Percentiles rank a stretch among this genome's conserved stretches.
phyloP scores from a whole-genome alignment of 1,284 basidiomycete genomes.

The Moesziomyces antarcticus region DNA sequence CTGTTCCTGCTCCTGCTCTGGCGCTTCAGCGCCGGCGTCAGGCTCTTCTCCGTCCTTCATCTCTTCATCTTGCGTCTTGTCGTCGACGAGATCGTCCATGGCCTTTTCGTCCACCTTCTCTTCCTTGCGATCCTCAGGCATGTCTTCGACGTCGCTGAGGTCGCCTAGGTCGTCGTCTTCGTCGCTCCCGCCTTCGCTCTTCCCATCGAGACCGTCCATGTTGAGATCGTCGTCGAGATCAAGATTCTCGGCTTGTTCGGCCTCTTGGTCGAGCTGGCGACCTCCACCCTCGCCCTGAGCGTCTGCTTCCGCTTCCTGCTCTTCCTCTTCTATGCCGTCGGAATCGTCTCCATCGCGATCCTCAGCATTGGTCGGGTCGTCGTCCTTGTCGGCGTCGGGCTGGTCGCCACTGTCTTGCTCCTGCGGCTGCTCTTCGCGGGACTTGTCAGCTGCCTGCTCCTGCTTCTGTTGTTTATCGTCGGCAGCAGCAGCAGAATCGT shows the following conservation, averaged over 20 bases:
- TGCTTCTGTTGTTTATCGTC: constrained; percentile 70
- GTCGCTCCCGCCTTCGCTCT: constrained; percentile 63
- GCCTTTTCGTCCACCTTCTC: constrained; percentile 30
- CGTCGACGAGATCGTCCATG: constrained; percentile 43
- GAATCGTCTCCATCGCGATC: constrained; percentile 58
- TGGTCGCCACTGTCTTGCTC: constrained; percentile 23
- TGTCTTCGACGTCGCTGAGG: constrained; percentile 78
- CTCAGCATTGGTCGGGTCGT: constrained; percentile 35
- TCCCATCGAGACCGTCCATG: constrained; percentile 48
- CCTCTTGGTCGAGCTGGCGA: constrained; percentile 64
- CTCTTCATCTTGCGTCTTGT: constrained; percentile 47
- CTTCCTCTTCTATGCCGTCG: constrained; percentile 56
- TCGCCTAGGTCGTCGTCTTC: constrained; percentile 72
- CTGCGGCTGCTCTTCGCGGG: constrained; percentile 3
- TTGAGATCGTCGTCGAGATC: constrained; percentile 63
- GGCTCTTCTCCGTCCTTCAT: constrained; percentile 66
- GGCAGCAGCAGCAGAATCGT: constrained; percentile 16
- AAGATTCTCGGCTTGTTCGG: constrained; percentile 65
- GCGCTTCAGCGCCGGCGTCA: constrained; percentile 27
- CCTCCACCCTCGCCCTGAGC: constrained; percentile 68
- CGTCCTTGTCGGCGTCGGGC: constrained; percentile 30
- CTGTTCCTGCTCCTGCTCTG: constrained; percentile 41
- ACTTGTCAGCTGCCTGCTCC: constrained; percentile 19
- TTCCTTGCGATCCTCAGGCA: constrained; percentile 51
- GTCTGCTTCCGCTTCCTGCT: constrained; percentile 64